Base-by-base conservation (phyloP, 1,284 basidiomycete genomes). In the Pholiota adiposa region DNA sequence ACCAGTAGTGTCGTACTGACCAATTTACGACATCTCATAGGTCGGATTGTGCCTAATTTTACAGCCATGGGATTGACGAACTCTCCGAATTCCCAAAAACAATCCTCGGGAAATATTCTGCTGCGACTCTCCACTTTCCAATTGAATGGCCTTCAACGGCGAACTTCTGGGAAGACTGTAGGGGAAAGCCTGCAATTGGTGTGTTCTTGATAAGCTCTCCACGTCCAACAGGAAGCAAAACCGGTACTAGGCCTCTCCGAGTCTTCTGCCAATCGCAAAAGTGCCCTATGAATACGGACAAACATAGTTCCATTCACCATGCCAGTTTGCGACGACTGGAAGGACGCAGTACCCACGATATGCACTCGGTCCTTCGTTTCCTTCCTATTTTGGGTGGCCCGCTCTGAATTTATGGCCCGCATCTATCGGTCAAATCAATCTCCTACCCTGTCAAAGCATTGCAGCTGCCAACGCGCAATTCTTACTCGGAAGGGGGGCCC, bases 391-490 rank as follows among this genome's bases (percentile, higher is more conserved):
- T 34, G 6, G 48, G 46, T 16, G 44, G 25, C 12, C n/a, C 44
- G 19, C 29, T 31, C 4, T 11, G 29, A n/a, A 31, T 31, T 46
- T 46, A 46, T 18, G n/a, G 25, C 14, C 16, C 11, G 12, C 14
- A 27, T 31, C 16, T 14, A 5, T 31, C 31, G 48, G 27, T 25
- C 48, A 31, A 34, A 34, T 50, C 44, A 46, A 46, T 46, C 44
- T 27, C 27, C 48, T 50, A 18, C 23, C 23, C 21, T n/a, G 29
- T 41, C 51, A 41, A 43, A 21, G 50, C 54, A 56, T 56, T 56
- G 21, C 54, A 56, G 33, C 54, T 56, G 54, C 46, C 54, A 56
- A 50, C 27, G 14, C 14, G 19, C 44, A 41, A 40, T 36, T 36
- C 40, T 18, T 27, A 50, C 4, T 50, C 29, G 29, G 48, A 38